Conservation (phyloP, 1,139 yeast genomes). For the Pneumocystis jirovecii region DNA sequence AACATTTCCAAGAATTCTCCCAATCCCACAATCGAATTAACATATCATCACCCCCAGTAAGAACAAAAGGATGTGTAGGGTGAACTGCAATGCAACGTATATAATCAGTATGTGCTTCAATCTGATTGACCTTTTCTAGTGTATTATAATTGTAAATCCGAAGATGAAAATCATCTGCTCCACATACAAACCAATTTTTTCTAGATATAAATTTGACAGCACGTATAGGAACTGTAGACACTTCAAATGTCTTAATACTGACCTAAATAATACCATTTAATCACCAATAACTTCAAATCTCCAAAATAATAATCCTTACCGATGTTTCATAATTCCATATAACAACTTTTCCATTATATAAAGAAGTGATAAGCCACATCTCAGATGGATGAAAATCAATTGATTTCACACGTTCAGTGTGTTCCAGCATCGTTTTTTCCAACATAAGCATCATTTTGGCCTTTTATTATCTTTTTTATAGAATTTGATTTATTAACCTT, state of each 20-base stretch:
- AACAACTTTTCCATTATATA: constrained; percentile 12
- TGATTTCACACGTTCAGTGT: constrained; percentile 21
- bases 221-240: constrained; percentile 86
- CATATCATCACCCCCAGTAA: constrained; percentile 86
- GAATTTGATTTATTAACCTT: background rate
- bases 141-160: constrained; percentile 91
- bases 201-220: constrained; percentile 91
- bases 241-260: constrained; percentile 60
- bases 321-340: constrained; percentile 13
- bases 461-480: background rate
- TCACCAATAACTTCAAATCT: constrained; percentile 81
- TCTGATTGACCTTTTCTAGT: constrained; percentile 83
- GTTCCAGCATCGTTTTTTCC: background rate
- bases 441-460: background rate
- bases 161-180: constrained; percentile 87
- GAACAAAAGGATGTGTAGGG: constrained; percentile 76
- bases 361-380: constrained; percentile 46
- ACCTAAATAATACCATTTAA: constrained; percentile 24
- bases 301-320: constrained; percentile 23
- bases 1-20: constrained; percentile 83
- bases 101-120: constrained; percentile 97
- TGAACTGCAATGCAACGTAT: constrained; percentile 87
- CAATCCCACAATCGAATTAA: constrained; percentile 92
- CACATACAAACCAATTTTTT: constrained; percentile 93
- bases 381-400: constrained; percentile 95